A percentile compares a stretch with the other conserved stretches of the same genome.
These are phyloP conservation scores for Camellia lanceoleosa DNA, from an alignment of 148 eudicot species.

Conservation along the genomic window DNA sequence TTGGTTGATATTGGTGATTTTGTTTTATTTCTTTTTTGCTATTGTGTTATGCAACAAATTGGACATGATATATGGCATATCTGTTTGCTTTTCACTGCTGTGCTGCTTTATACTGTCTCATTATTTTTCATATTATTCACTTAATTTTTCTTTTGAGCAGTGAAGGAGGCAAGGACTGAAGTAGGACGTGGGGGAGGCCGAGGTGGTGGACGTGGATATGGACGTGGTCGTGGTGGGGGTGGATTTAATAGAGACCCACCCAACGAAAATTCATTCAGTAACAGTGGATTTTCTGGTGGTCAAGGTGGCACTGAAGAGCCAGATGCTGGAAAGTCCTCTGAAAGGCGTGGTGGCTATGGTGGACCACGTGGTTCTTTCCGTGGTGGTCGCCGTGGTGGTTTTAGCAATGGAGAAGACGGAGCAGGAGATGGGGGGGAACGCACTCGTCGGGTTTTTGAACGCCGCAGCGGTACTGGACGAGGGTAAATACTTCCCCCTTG, in stretches of 20 bases:
- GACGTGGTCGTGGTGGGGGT: constrained; percentile 33
- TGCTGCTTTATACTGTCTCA: background rate
- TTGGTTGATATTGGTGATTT: background rate
- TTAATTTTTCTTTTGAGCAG: constrained; percentile 29
- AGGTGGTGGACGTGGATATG: constrained; percentile 38
- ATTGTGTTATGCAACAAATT: background rate
- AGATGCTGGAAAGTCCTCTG: constrained; percentile 43
- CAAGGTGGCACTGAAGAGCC: constrained; percentile 48
- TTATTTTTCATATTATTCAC: constrained; percentile 4
- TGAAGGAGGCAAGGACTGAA: constrained; percentile 65
- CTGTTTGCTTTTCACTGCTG: background rate
- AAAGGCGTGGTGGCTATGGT: constrained; percentile 58
- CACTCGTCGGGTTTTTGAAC: constrained; percentile 56
- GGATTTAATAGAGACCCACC: constrained; percentile 54
- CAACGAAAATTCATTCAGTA: constrained; percentile 45
- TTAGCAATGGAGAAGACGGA: constrained; percentile 53
- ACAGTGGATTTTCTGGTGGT: constrained; percentile 35
- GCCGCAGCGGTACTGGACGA: constrained; percentile 75
- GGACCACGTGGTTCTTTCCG: constrained; percentile 59
- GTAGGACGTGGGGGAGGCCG: constrained; percentile 63
- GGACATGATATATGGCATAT: background rate
- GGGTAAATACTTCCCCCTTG: constrained; percentile 40
- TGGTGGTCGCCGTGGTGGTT: constrained; percentile 76
- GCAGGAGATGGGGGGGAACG: constrained; percentile 63
- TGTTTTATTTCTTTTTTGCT: background rate